Base-by-base conservation (phyloP, 2,329 filamentous ascomycete species). In the Pseudocercospora eumusae region DNA sequence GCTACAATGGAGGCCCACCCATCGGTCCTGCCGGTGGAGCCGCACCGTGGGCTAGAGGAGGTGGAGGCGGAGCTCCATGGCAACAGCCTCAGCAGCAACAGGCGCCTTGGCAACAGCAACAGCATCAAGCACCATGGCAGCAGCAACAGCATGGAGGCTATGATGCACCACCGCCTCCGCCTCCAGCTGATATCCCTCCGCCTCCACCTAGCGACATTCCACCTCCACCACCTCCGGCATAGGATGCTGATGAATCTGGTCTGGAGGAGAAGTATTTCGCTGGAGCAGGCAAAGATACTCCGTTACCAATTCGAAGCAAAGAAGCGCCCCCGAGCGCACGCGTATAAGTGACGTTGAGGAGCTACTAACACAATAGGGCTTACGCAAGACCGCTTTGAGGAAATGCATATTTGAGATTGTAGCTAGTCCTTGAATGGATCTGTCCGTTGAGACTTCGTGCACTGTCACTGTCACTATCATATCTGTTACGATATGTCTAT, bases 141-240 rank as follows among this genome's bases (percentile, higher is more conserved):
- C 54, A 63, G 57, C 55, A 54, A 42, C 47, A 61, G 57, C 56
- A 50, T 42, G 61, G 61, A 10, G 66, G 65, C 31, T 66, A 67
- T 57, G 69, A 66, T 57, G 65, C 68, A 3, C 68, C 81, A 61
- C 78, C 82, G 62, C 72, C 77, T 31, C 72, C 73, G 31, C 84
- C 88, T 63, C 86, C 88, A 71, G 75, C 75, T 47, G 78, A 81
- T 60, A 84, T 84, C 47, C 86, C 87, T 25, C 85, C 86, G 0
- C 84, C 86, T n/a, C 84, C 85, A 23, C 83, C 81, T 59, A 80
- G 81, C 66, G 86, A 86, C 66, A 83, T 87, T 61, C 86, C 87
- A 40, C 87, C 84, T 13, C 87, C 86, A 21, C 87, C 89, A 23
- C 86, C 86, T 40, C 84, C 84, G 50, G 60, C 65, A 20, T 67